A percentile compares a stretch with the other conserved stretches of the same genome.
phyloP scores from a whole-genome alignment of 805 yeast genomes.

The Nematodospora valgi region DNA sequence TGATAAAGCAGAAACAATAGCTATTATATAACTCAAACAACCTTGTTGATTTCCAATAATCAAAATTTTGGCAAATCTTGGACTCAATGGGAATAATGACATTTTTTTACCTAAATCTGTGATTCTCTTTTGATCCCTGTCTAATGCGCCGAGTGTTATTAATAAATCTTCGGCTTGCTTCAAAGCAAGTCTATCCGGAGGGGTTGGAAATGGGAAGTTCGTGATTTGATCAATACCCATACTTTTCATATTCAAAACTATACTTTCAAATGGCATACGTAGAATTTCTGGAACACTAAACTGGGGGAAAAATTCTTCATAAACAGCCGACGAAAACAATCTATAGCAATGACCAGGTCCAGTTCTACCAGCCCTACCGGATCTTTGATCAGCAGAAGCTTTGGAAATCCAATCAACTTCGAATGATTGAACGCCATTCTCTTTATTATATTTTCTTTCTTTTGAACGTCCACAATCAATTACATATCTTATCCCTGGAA shows the following conservation, averaged over 20 bases:
- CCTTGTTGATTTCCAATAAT: conserved; percentile 82
- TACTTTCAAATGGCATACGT: conserved; percentile 94
- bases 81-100: conserved; percentile 90
- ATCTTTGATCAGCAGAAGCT: conserved; percentile 92
- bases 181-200: conserved; percentile 67
- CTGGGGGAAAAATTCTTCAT: conserved; percentile 76
- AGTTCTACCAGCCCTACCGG: conserved; percentile 98
- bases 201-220: conserved; percentile 95
- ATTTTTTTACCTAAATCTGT: conserved; percentile 81
- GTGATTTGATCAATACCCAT: conserved; percentile 92
- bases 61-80: conserved; percentile 88
- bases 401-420: conserved; percentile 90
- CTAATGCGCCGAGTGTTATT: conserved; percentile 75
- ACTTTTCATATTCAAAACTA: conserved; percentile 92
- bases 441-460: conserved; percentile 77
- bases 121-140: conserved; percentile 45
- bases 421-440: conserved; percentile 88
- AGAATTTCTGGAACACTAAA: conserved; percentile 87
- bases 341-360: conserved; percentile 98
- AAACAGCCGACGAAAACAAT: conserved; percentile 89
- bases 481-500: conserved; percentile 92
- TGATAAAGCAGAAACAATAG: conserved; percentile 85
- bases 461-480: conserved; percentile 94
- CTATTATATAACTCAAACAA: conserved; percentile 85
- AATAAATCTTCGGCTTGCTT: conserved; percentile 65